A percentile compares a stretch with the other conserved stretches of the same genome.
Conservation (phyloP, 495 filamentous ascomycete species). For the Penicillium daleae region DNA sequence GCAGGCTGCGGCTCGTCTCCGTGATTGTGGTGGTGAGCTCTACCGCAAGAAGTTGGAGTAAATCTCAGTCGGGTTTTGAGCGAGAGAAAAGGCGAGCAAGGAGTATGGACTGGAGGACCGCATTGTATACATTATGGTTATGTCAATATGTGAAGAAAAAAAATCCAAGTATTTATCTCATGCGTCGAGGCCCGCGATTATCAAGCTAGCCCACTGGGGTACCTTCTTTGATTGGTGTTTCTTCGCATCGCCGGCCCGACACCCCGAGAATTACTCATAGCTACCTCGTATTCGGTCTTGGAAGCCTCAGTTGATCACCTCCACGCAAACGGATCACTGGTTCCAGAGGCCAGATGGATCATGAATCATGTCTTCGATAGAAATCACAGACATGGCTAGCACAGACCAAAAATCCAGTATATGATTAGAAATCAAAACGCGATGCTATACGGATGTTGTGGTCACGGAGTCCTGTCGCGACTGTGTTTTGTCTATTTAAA, state of each 20-base stretch:
- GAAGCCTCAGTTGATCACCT: neutral
- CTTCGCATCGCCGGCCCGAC: neutral
- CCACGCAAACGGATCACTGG: neutral
- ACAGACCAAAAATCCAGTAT: neutral
- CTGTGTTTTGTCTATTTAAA: neutral
- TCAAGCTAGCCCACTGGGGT: neutral
- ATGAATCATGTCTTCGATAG: neutral
- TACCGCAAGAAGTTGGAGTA: conserved; percentile 71
- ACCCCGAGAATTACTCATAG: conserved; percentile 8
- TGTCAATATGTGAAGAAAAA: neutral
- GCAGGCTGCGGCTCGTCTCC: conserved; percentile 81
- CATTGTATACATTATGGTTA: neutral
- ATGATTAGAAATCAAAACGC: conserved; percentile 9
- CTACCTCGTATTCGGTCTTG: conserved; percentile 3
- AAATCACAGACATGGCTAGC: neutral
- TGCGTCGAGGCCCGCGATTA: neutral
- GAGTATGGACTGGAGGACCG: neutral
- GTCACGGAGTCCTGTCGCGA: neutral
- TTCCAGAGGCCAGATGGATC: neutral
- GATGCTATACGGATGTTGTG: neutral
- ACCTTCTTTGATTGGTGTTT: neutral
- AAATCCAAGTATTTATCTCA: neutral
- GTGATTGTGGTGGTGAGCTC: conserved; percentile 75
- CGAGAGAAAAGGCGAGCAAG: neutral
- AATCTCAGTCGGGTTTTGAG: neutral